Base-by-base conservation (phyloP, 495 filamentous ascomycete species). In the Penicillium riverlandense region DNA sequence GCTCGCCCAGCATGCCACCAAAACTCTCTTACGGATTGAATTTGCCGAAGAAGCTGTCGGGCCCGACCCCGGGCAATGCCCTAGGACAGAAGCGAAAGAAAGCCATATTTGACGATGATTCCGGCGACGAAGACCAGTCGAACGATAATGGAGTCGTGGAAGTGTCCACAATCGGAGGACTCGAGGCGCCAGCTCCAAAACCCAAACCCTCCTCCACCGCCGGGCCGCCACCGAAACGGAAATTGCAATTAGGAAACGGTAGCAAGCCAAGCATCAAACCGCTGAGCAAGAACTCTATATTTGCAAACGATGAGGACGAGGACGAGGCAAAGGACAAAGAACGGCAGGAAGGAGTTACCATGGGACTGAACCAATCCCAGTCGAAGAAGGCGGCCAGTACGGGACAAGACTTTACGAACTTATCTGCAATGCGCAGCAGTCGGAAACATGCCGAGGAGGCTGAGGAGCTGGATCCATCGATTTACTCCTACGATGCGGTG, bases 11-110 rank as follows among this genome's bases (percentile, higher is more conserved):
- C 12, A 71, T 66, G 58, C 66, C 71, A 22, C 59, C 61, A n/a
- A 62, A 53, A 38, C 65, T 71, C 40, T 75, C 76, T n/a, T 71
- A 72, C 44, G 82, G 82, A 7, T 62, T 85, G 7, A 84, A 78
- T 47, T 53, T 82, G 15, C 58, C 72, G 2, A 83, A 75, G 40
- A 63, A 59, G 29, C 34, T 48, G 29, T 37, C 48, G 13, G 52
- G 36, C 15, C 40, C 49, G 27, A 61, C 58, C 31, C 47, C 52
- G 34, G 45, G 49, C 29, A 58, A 54, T 37, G 40, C 54, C 12
- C 43, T 60, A 46, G 64, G 52, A 45, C 68, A 69, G 53, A 76
- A 65, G 52, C 69, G 61, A 59, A 76, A 76, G 52, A 75, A 72
- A 49, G 63, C 61, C 11, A 67, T 77, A 35, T 74, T 76, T 49